phyloP scores from a whole-genome alignment of 2,329 filamentous ascomycete species.

The Reticulascus tulasneorum region DNA sequence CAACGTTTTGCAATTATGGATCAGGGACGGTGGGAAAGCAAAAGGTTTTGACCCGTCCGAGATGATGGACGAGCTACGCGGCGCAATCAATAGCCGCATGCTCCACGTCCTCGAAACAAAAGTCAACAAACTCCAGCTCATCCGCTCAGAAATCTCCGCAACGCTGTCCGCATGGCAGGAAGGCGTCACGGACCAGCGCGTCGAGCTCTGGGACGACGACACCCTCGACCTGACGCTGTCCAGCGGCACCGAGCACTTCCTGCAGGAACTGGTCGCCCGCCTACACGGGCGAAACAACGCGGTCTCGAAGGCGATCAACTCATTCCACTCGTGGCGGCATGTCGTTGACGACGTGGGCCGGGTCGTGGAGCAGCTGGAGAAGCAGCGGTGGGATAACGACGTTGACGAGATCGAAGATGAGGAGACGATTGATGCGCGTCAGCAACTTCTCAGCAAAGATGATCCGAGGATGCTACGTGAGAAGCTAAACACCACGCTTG shows the following conservation, averaged over 20 bases:
- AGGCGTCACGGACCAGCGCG: conserved; percentile 44
- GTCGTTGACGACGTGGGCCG: conserved; percentile 64
- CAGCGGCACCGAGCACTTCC: conserved; percentile 63
- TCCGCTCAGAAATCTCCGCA: conserved; percentile 61
- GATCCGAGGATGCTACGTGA: conserved; percentile 63
- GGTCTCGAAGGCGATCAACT: conserved; percentile 56
- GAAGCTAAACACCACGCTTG: conserved; percentile 52
- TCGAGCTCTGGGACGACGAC: conserved; percentile 64
- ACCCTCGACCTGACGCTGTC: conserved; percentile 63
- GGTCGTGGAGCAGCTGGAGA: conserved; percentile 61
- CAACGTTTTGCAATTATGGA: conserved; percentile 69
- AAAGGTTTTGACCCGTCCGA: conserved; percentile 64
- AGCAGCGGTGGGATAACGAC: conserved; percentile 72
- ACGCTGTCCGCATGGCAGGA: conserved; percentile 59
- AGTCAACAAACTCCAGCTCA: conserved; percentile 58
- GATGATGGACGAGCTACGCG: conserved; percentile 65
- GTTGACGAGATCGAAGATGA: conserved; percentile 72
- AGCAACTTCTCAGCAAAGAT: conserved; percentile 65
- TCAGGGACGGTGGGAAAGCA: conserved; percentile 61
- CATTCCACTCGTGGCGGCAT: conserved; percentile 70
- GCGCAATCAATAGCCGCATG: conserved; percentile 65
- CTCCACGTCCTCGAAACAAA: conserved; percentile 59
- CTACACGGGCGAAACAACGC: conserved; percentile 69
- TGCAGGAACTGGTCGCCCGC: conserved; percentile 63
- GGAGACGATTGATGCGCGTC: conserved; percentile 61